Percentiles rank a stretch among this genome's conserved stretches.
Evolutionary conservation across 192 early-diverging fungal species (phyloP).

Genomic region (Coemansia sp.): DNA sequence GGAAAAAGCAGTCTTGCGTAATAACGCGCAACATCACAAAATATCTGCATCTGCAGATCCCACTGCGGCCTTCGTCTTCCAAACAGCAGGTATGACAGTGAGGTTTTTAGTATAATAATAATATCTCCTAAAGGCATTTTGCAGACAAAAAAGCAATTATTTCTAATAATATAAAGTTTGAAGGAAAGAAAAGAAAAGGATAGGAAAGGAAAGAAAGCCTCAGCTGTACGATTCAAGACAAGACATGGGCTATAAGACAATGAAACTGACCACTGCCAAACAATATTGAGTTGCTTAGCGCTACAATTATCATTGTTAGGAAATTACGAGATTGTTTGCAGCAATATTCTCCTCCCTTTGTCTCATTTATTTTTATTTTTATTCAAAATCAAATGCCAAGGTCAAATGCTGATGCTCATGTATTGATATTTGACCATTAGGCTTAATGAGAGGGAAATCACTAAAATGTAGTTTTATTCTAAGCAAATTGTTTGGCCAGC

Average conservation of each 20-base stretch:
- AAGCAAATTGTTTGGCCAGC: conserved; percentile 37
- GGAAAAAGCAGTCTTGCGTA: conserved; percentile 10
- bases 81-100: not conserved
- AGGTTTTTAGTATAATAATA: conserved; percentile 2
- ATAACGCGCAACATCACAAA: conserved; percentile 19
- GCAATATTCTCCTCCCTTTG: too few species aligned
- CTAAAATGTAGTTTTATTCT: not conserved
- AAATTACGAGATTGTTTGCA: too few species aligned
- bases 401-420: too few species aligned
- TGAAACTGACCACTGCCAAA: too few species aligned
- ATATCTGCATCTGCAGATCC: conserved; percentile 25
- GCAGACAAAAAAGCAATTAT: not conserved
- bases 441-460: too few species aligned
- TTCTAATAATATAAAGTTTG: not conserved
- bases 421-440: too few species aligned
- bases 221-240: too few species aligned
- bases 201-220: not conserved
- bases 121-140: not conserved
- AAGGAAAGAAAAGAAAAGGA: not conserved
- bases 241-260: too few species aligned
- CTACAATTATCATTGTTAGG: too few species aligned
- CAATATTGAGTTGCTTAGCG: too few species aligned
- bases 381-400: too few species aligned
- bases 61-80: conserved; percentile 29
- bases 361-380: too few species aligned